Percentiles rank a stretch among this genome's conserved stretches.
These are phyloP conservation scores for Ganoderma boninense DNA, from an alignment of 1,284 basidiomycete species.

Conservation along the genomic window DNA sequence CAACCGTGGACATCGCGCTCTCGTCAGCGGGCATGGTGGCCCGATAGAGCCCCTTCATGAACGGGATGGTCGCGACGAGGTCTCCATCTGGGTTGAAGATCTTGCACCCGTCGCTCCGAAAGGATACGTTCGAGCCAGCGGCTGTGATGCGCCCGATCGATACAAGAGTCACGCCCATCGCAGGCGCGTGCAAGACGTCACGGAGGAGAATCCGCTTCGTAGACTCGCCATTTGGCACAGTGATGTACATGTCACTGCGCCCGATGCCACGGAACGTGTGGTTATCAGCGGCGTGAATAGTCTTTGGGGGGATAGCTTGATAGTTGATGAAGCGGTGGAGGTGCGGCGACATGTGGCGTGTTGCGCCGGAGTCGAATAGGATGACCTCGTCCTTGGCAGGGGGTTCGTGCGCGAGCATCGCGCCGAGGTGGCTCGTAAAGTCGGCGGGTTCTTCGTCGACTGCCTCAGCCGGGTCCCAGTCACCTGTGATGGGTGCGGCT, in stretches of 20 bases:
- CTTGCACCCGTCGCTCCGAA: neutral
- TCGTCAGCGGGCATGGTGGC: neutral
- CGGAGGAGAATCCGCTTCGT: conserved; percentile 37
- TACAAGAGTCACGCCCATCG: conserved; percentile 45
- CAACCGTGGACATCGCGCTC: neutral
- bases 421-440: neutral
- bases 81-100: no score
- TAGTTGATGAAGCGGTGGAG: conserved; percentile 43
- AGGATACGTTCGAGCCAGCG: neutral
- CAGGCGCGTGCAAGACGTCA: conserved; percentile 46
- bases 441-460: no score
- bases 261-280: neutral
- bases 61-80: neutral
- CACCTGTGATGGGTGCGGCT: no score
- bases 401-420: conserved; percentile 7
- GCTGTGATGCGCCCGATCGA: conserved; percentile 42
- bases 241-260: conserved; percentile 26
- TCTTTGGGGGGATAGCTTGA: conserved; percentile 18
- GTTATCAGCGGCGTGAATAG: neutral
- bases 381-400: conserved; percentile 29
- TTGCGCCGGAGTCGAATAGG: conserved; percentile 47
- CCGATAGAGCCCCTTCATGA: conserved; percentile 3
- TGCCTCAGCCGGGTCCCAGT: no score
- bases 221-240: conserved; percentile 46
- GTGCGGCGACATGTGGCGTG: conserved; percentile 50